phyloP scores from a whole-genome alignment of 108 stramenopile genomes.

The Nitzschia palea region DNA sequence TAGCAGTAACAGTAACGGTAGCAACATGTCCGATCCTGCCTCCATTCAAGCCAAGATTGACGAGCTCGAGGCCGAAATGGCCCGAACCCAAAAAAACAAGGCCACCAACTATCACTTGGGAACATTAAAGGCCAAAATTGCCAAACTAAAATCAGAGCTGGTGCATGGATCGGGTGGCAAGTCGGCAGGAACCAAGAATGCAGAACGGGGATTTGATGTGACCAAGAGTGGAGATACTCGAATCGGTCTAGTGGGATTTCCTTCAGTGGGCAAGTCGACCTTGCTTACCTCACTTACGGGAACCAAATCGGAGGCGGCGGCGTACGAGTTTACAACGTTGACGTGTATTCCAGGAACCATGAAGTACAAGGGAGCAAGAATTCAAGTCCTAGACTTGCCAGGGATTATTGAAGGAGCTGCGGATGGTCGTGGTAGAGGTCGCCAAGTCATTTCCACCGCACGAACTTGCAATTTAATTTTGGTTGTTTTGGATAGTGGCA shows the following conservation, averaged over 20 bases:
- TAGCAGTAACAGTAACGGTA: no score
- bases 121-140: constrained; percentile 98
- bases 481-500: constrained; percentile 91
- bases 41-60: constrained; percentile 58
- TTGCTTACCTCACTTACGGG: constrained; percentile 95
- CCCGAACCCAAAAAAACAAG: constrained; percentile 86
- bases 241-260: constrained; percentile 98
- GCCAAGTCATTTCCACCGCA: constrained; percentile 95
- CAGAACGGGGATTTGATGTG: constrained; percentile 97
- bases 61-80: constrained; percentile 97
- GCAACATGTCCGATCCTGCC: constrained; percentile 40
- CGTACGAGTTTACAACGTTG: constrained; percentile 98
- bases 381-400: constrained; percentile 98
- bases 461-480: constrained; percentile 97
- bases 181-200: constrained; percentile 90
- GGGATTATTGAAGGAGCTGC: constrained; percentile 99
- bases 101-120: constrained; percentile 89
- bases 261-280: constrained; percentile 97
- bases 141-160: constrained; percentile 90
- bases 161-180: constrained; percentile 84
- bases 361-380: constrained; percentile 97
- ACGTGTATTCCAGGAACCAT: constrained; percentile 99
- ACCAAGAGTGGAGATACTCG: constrained; percentile 95
- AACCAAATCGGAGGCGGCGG: constrained; percentile 92
- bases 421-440: constrained; percentile 96